phyloP scores from a whole-genome alignment of 164 flowering plant species.

The Akebia trifoliata region DNA sequence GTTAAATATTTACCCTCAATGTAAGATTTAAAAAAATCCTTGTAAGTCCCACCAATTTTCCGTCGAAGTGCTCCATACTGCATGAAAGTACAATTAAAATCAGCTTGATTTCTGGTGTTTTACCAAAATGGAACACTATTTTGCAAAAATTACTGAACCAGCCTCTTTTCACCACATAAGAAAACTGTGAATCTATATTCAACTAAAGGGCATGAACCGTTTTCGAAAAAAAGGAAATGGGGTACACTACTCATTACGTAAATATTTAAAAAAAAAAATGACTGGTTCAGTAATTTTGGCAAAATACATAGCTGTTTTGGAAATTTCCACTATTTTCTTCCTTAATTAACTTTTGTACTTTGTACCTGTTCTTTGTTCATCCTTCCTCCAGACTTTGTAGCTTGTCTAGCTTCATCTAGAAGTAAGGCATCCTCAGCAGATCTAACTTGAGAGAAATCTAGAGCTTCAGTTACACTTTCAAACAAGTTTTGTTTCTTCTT shows the following conservation, averaged over 20 bases:
- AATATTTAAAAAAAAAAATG: too few relatives aligned
- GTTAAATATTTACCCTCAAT: constrained; percentile 52
- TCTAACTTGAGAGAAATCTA: constrained; percentile 80
- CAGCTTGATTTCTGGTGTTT: too few relatives aligned
- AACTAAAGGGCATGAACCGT: too few relatives aligned
- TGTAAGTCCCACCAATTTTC: constrained; percentile 95
- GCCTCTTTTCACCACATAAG: too few relatives aligned
- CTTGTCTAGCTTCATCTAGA: constrained; percentile 64
- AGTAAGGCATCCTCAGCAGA: constrained; percentile 79
- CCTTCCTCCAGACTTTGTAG: constrained; percentile 61
- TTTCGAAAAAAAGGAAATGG: too few relatives aligned
- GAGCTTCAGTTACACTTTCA: constrained; percentile 65
- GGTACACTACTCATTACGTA: too few relatives aligned
- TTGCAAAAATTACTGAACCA: too few relatives aligned
- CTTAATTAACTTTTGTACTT: neutral
- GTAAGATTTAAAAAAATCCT: constrained; percentile 96
- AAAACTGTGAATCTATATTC: too few relatives aligned
- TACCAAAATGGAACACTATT: too few relatives aligned
- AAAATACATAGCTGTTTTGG: neutral
- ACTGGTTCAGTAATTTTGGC: neutral
- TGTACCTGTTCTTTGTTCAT: constrained; percentile 79
- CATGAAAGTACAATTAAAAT: constrained; percentile 5
- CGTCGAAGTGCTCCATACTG: constrained; percentile 96
- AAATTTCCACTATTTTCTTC: neutral
- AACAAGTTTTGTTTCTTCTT: constrained; percentile 57